Evolutionary conservation across 1,284 basidiomycete species (phyloP).

Genomic region (Boletus sp.): DNA sequence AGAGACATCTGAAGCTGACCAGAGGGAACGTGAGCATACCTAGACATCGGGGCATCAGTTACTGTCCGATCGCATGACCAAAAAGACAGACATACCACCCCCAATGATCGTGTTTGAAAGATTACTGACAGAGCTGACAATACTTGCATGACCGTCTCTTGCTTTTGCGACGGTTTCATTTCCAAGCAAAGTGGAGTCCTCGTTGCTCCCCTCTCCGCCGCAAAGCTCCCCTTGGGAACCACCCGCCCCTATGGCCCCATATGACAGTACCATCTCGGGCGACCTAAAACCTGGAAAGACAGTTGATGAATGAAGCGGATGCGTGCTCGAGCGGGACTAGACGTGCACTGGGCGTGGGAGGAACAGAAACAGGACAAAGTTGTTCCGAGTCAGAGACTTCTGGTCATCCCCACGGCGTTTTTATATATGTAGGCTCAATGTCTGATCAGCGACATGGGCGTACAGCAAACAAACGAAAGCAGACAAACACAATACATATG

Average conservation of each 20-base stretch:
- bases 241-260: slow-evolving; percentile 51
- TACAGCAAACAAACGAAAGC: not conserved
- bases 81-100: slow-evolving; percentile 61
- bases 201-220: slow-evolving; percentile 43
- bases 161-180: slow-evolving; percentile 38
- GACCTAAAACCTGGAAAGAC: slow-evolving; percentile 12
- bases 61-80: slow-evolving; percentile 4
- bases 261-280: slow-evolving; percentile 66
- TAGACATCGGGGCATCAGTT: slow-evolving; percentile 33
- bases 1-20: slow-evolving; percentile 45
- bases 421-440: too few relatives aligned
- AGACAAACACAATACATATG: slow-evolving; percentile 15
- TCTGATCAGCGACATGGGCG: too few relatives aligned
- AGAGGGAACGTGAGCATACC: slow-evolving; percentile 86
- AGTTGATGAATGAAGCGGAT: not conserved
- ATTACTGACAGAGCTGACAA: slow-evolving; percentile 74
- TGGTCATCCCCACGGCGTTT: too few relatives aligned
- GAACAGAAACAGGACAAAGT: too few relatives aligned
- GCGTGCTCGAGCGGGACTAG: not conserved
- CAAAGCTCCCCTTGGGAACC: not conserved
- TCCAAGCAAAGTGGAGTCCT: slow-evolving; percentile 58
- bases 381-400: not conserved
- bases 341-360: not conserved
- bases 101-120: slow-evolving; percentile 88
- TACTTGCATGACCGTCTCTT: slow-evolving; percentile 66